These are phyloP conservation scores for Coemansia biformis DNA, from an alignment of 192 early-diverging fungal genomes.

Conservation along the genomic window DNA sequence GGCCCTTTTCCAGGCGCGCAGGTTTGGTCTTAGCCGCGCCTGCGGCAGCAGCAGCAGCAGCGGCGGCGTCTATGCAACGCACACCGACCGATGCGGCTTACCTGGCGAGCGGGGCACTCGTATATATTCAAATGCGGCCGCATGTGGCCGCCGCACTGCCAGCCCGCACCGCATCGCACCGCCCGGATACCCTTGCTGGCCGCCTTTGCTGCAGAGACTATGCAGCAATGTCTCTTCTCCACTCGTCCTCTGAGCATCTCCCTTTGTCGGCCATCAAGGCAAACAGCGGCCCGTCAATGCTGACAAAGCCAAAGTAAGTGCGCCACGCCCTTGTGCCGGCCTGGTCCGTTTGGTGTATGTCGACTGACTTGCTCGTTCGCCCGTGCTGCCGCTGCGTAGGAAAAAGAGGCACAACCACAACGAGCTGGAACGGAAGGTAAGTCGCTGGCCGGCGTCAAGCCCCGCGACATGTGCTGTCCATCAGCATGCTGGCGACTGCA, in stretches of 20 bases:
- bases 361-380: neutral
- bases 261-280: conserved; percentile 15
- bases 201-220: neutral
- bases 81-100: too few species aligned
- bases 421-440: conserved; percentile 52
- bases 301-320: conserved; percentile 31
- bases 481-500: neutral
- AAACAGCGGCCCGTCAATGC: neutral
- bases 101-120: too few species aligned
- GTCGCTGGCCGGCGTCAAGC: neutral
- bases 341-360: too few species aligned
- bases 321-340: too few species aligned
- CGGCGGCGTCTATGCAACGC: too few species aligned
- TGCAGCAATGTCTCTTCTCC: conserved; percentile 22
- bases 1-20: too few species aligned
- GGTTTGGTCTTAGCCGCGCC: too few species aligned
- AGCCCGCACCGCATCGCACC: too few species aligned
- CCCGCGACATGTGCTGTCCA: neutral
- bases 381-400: conserved; percentile 9
- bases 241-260: conserved; percentile 13
- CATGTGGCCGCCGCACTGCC: too few species aligned
- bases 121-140: too few species aligned
- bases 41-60: too few species aligned
- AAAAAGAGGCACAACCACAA: conserved; percentile 52
- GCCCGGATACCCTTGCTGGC: too few species aligned